A percentile compares a stretch with the other conserved stretches of the same genome.
phyloP scores from a whole-genome alignment of 148 eudicot species.

The Polygonum maritimum region DNA sequence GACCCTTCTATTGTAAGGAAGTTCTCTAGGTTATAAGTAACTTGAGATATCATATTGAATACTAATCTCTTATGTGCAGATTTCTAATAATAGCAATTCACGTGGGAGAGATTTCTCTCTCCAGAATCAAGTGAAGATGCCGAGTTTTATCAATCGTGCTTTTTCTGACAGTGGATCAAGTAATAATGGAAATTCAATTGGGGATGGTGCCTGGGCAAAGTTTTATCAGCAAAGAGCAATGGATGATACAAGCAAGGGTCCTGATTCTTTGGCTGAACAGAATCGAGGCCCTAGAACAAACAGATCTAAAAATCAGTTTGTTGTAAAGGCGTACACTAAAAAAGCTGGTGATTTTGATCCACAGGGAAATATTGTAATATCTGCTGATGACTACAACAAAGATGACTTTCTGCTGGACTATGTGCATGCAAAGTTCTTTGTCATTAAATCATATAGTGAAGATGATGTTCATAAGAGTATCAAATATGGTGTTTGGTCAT shows the following conservation, averaged over 20 bases:
- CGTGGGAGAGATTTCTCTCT: conserved; percentile 41
- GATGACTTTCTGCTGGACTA: conserved; percentile 58
- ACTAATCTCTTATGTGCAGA: conserved; percentile 4
- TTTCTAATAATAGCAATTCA: conserved; percentile 24
- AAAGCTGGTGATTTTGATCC: conserved; percentile 62
- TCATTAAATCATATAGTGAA: conserved; percentile 93
- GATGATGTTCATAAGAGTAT: conserved; percentile 99
- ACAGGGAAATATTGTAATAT: conserved; percentile 72
- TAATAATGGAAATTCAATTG: conserved; percentile 23
- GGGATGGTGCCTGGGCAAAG: conserved; percentile 46
- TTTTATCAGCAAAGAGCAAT: conserved; percentile 25
- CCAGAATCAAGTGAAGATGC: conserved; percentile 33
- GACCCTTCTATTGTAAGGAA: not conserved
- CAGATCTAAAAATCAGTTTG: conserved; percentile 52
- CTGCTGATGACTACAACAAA: conserved; percentile 66
- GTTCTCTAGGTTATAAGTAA: not conserved
- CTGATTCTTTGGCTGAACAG: conserved; percentile 48
- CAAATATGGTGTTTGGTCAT: conserved; percentile 96
- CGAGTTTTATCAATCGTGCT: conserved; percentile 37
- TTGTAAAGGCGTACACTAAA: conserved; percentile 71
- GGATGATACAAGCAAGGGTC: conserved; percentile 33
- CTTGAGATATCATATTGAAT: not conserved
- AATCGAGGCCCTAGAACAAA: conserved; percentile 58
- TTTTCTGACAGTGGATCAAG: conserved; percentile 39
- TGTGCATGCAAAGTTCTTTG: conserved; percentile 72